Evolutionary conservation across 2,329 filamentous ascomycete species (phyloP).

Genomic region (Cladosporium sphaerospermum): DNA sequence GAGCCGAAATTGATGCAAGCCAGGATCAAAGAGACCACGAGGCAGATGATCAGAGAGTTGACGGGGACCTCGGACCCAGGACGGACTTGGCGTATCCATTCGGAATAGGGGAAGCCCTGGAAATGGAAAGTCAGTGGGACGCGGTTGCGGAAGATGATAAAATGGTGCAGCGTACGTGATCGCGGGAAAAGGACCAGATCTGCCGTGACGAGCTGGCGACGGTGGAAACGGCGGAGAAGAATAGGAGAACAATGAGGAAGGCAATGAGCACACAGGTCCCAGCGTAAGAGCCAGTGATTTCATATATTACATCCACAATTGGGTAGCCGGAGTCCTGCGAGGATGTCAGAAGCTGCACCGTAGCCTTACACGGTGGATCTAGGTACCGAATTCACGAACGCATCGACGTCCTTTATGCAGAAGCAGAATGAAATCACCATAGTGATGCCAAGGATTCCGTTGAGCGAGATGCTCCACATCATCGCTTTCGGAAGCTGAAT

Average conservation of each 20-base stretch:
- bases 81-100: constrained; percentile 27
- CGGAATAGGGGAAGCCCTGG: constrained; percentile 28
- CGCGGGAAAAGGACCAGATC: constrained; percentile 30
- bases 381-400: constrained; percentile 16
- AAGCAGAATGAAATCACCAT: constrained; percentile 35
- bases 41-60: constrained; percentile 28
- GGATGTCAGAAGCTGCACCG: constrained; percentile 1
- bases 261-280: constrained; percentile 27
- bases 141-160: background rate
- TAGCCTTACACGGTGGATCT: constrained; percentile 9
- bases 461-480: constrained; percentile 33
- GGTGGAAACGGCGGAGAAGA: constrained; percentile 32
- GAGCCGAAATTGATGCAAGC: constrained; percentile 39
- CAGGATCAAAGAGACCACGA: constrained; percentile 29
- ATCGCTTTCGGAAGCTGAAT: constrained; percentile 20
- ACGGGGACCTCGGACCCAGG: constrained; percentile 28
- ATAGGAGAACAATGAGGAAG: constrained; percentile 28
- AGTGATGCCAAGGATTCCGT: constrained; percentile 28
- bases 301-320: constrained; percentile 27
- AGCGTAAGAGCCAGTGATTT: constrained; percentile 25
- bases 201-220: constrained; percentile 29
- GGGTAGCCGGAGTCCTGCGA: constrained; percentile 24
- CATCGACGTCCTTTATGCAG: constrained; percentile 13
- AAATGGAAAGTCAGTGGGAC: background rate
- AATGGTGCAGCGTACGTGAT: constrained; percentile 12